phyloP scores from a whole-genome alignment of 1,284 basidiomycete genomes.

The Melanopsichium pennsylvanicum region DNA sequence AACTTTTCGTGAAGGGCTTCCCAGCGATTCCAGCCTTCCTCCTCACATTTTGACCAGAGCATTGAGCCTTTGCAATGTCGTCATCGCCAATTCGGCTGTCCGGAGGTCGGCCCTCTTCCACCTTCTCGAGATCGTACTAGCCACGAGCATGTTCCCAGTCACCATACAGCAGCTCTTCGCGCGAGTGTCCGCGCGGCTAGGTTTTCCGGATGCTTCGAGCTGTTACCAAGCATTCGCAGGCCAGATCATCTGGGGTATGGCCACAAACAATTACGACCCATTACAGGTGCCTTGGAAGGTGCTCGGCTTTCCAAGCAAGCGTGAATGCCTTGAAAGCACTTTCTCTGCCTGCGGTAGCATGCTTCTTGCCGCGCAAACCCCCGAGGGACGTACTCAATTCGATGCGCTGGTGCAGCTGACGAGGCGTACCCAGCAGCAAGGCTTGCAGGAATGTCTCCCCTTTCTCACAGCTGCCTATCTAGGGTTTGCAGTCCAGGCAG shows the following conservation, averaged over 20 bases:
- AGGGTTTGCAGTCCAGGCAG: constrained; percentile 68
- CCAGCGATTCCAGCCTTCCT: constrained; percentile 68
- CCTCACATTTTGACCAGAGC: constrained; percentile 82
- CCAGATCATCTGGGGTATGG: constrained; percentile 70
- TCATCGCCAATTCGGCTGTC: constrained; percentile 79
- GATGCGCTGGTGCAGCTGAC: constrained; percentile 74
- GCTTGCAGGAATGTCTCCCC: constrained; percentile 74
- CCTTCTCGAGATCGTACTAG: constrained; percentile 74
- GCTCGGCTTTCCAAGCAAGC: constrained; percentile 75
- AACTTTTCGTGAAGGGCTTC: constrained; percentile 26
- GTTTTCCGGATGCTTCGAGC: constrained; percentile 73
- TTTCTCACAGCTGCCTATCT: constrained; percentile 76
- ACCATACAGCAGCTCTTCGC: constrained; percentile 76
- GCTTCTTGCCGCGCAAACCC: constrained; percentile 43
- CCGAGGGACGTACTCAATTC: constrained; percentile 70
- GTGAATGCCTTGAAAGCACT: constrained; percentile 34
- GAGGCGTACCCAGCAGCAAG: constrained; percentile 70
- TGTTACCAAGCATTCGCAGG: constrained; percentile 82
- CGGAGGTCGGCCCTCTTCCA: constrained; percentile 89
- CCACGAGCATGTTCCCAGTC: constrained; percentile 67
- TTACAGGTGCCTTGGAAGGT: constrained; percentile 75
- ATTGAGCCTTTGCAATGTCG: constrained; percentile 81
- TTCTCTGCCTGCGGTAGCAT: constrained; percentile 41
- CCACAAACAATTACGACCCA: constrained; percentile 69
- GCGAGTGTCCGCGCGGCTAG: constrained; percentile 75